Base-by-base conservation (phyloP, 2,329 filamentous ascomycete species). In the Dactylellina parvicollis region DNA sequence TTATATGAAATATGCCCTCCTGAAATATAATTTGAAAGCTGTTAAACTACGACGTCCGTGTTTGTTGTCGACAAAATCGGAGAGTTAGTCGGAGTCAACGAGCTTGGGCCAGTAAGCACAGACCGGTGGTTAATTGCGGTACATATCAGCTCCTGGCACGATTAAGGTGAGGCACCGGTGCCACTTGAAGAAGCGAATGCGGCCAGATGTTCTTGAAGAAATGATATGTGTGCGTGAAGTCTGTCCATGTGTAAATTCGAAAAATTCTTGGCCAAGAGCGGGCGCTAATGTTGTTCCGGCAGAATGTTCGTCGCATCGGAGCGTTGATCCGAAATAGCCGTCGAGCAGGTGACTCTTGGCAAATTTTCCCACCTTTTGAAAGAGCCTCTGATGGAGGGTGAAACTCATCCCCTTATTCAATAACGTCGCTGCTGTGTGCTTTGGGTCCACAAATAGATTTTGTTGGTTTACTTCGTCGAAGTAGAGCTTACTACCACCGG, bases 301-400 rank as follows among this genome's bases (percentile, higher is more conserved):
- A 47, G 59, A 66, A 24, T 26, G 16, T 42, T 67, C 38, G 44
- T 59, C 62, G 62, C 38, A 52, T 59, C 62, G 62, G 62, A 67
- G 47, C 56, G 57, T 67, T 67, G 42, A 52, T 50, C 52, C 62
- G 62, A 67, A 59, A 59, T 50, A 57, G 14, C 62, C 62, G 62
- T 57, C 42, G 18, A 24, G 44, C 30, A 46, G 32, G 44, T 14
- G 46, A 57, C 20, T 12, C 61, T 56, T 66, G 59, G 59, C 59
- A 22, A 46, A 3, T 28, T 2, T 26, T 26, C 10, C 20, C 14
- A 50, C 16, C 30, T 34, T n/a, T n/a, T n/a, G n/a, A n/a, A 14
- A 7, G 26, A 3, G 16, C 42, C 42, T 46, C 42, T 46, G 8
- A 4, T 30, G 26, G 40, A 20, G 16, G 16, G 9, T 34, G 16